phyloP scores from a whole-genome alignment of 768 basidiomycete species.

The Cystofilobasidium macerans region DNA sequence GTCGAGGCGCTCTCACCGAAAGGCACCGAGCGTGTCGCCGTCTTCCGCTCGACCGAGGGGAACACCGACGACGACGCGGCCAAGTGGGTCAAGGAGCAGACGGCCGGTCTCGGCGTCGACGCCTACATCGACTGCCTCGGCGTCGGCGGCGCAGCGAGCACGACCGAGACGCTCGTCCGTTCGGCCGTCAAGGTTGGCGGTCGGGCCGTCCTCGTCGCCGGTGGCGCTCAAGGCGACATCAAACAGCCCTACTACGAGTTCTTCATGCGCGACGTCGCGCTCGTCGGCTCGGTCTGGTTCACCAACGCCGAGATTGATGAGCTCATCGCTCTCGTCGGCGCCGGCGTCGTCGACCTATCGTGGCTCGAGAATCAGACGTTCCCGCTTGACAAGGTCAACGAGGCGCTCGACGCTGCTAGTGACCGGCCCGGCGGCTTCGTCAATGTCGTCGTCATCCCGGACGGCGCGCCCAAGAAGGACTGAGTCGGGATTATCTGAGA shows the following conservation, averaged over 20 bases:
- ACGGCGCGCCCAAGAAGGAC: too few species aligned
- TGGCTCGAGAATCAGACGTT: slow-evolving; percentile 22
- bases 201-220: slow-evolving; percentile 22
- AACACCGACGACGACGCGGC: slow-evolving; percentile 15
- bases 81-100: slow-evolving; percentile 23
- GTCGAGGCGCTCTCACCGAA: background rate
- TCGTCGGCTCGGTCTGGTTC: slow-evolving; percentile 25
- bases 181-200: slow-evolving; percentile 19
- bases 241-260: background rate
- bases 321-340: slow-evolving; percentile 15
- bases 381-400: slow-evolving; percentile 25
- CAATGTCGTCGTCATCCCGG: slow-evolving; percentile 24
- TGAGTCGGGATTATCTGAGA: too few species aligned
- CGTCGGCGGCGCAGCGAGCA: slow-evolving; percentile 22
- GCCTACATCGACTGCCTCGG: slow-evolving; percentile 25
- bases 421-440: slow-evolving; percentile 26
- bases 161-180: slow-evolving; percentile 10
- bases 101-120: slow-evolving; percentile 21
- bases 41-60: slow-evolving; percentile 24
- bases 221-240: background rate
- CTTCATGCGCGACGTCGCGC: background rate
- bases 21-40: background rate
- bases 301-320: slow-evolving; percentile 22
- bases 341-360: slow-evolving; percentile 25
- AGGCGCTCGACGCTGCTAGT: slow-evolving; percentile 25